Percentiles rank a stretch among this genome's conserved stretches.
phyloP scores from a whole-genome alignment of 164 flowering plant species.

The Vitis riparia region DNA sequence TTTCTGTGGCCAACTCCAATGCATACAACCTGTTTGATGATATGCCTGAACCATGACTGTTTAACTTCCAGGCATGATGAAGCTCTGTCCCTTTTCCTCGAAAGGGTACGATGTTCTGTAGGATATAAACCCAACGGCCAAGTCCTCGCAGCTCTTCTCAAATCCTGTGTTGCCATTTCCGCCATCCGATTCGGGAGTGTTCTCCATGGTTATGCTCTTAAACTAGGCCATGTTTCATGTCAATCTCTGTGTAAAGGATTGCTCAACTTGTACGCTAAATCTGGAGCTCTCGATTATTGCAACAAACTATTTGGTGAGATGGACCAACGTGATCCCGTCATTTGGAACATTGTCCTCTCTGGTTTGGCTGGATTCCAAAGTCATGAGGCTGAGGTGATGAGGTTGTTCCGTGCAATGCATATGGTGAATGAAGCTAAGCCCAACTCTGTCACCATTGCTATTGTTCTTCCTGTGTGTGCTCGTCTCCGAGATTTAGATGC shows the following conservation, averaged over 20 bases:
- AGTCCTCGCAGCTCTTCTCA: slow-evolving; percentile 48
- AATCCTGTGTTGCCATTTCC: slow-evolving; percentile 54
- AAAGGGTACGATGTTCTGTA: slow-evolving; percentile 18
- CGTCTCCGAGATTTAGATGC: slow-evolving; percentile 33
- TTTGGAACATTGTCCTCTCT: slow-evolving; percentile 73
- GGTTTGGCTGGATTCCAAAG: slow-evolving; percentile 45
- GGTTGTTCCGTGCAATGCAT: slow-evolving; percentile 48
- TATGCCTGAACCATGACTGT: slow-evolving; percentile 22
- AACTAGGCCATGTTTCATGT: slow-evolving; percentile 50
- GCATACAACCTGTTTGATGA: slow-evolving; percentile 7
- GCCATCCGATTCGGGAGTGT: slow-evolving; percentile 44
- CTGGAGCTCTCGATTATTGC: slow-evolving; percentile 46
- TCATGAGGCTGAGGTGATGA: slow-evolving; percentile 37
- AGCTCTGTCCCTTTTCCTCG: slow-evolving; percentile 30
- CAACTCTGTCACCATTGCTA: slow-evolving; percentile 58
- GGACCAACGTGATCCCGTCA: slow-evolving; percentile 46
- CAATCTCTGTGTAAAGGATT: slow-evolving; percentile 49
- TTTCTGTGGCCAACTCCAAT: too few species aligned
- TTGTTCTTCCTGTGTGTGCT: slow-evolving; percentile 64
- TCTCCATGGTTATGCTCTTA: slow-evolving; percentile 52
- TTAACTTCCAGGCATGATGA: slow-evolving; percentile 21
- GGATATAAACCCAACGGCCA: slow-evolving; percentile 31
- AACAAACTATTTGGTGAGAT: slow-evolving; percentile 42
- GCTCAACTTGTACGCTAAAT: slow-evolving; percentile 84
- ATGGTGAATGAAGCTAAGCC: slow-evolving; percentile 36